Conservation (phyloP, 2,329 filamentous ascomycete species). For the Hysterium pulicare region DNA sequence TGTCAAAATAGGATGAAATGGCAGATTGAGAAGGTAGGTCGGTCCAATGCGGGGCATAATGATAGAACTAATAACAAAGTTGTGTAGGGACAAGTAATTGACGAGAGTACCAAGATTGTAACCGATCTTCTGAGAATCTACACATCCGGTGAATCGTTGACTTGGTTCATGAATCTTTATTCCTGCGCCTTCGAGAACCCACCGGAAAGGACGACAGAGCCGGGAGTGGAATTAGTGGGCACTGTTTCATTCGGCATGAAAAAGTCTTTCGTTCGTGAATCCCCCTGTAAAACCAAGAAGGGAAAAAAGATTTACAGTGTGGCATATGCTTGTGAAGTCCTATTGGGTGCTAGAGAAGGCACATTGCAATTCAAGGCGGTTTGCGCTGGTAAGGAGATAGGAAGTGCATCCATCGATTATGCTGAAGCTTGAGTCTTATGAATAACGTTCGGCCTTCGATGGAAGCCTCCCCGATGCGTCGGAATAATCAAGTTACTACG, state of each 20-base stretch:
- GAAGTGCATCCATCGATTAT: conserved; percentile 2
- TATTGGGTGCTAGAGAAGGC: conserved; percentile 1
- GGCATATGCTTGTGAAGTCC: conserved; percentile 1
- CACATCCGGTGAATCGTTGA: neutral
- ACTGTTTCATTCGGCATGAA: neutral
- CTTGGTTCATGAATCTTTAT: neutral
- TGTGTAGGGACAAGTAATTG: conserved; percentile 1
- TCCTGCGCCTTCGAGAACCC: neutral
- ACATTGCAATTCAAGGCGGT: neutral
- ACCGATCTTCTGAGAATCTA: neutral
- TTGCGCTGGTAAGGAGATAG: neutral
- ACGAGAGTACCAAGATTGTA: neutral
- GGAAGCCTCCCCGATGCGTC: too few relatives aligned
- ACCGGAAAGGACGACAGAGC: neutral
- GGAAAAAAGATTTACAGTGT: neutral
- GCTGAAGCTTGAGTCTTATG: neutral
- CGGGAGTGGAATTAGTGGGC: conserved; percentile 1
- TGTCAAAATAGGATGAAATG: neutral
- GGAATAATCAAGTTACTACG: too few relatives aligned
- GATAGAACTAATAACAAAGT: neutral
- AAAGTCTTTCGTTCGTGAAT: neutral
- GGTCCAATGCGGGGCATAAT: neutral
- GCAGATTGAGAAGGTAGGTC: neutral
- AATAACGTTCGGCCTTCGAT: too few relatives aligned
- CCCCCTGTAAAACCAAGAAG: neutral